These are phyloP conservation scores for Pythium insidiosum DNA, from an alignment of 352 stramenopile genomes.

Conservation along the genomic window DNA sequence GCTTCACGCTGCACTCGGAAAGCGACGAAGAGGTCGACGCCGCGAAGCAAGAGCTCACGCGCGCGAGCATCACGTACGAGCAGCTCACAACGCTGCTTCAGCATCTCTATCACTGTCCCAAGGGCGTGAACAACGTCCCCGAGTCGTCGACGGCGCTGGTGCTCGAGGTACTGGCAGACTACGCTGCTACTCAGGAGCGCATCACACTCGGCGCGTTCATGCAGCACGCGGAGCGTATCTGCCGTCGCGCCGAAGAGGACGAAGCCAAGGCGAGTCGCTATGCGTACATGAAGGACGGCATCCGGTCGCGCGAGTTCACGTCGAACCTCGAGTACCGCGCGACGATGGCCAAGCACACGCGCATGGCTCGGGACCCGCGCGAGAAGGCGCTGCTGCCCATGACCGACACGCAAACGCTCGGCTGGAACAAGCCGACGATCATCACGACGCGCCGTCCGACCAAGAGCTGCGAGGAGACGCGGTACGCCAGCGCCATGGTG, in stretches of 20 bases:
- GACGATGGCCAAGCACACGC: slow-evolving; percentile 42
- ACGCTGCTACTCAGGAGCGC: neutral
- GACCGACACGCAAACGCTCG: slow-evolving; percentile 43
- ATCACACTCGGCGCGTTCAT: slow-evolving; percentile 22
- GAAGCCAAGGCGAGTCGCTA: slow-evolving; percentile 18
- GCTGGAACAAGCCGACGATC: slow-evolving; percentile 43
- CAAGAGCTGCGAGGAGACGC: slow-evolving; percentile 65
- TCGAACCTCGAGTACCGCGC: slow-evolving; percentile 46
- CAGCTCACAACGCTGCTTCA: slow-evolving; percentile 33
- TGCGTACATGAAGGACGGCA: slow-evolving; percentile 23
- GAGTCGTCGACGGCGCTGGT: slow-evolving; percentile 14
- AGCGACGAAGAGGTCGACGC: slow-evolving; percentile 37
- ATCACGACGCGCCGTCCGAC: slow-evolving; percentile 33
- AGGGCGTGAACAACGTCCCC: slow-evolving; percentile 44
- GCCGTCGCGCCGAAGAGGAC: slow-evolving; percentile 19
- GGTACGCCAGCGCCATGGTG: slow-evolving; percentile 61
- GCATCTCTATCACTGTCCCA: slow-evolving; percentile 54
- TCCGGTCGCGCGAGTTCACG: slow-evolving; percentile 37
- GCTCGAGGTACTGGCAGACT: slow-evolving; percentile 10
- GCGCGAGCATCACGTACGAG: slow-evolving; percentile 24
- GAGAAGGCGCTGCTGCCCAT: slow-evolving; percentile 37
- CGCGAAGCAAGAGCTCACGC: slow-evolving; percentile 17
- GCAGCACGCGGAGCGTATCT: slow-evolving; percentile 22
- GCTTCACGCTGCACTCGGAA: slow-evolving; percentile 49
- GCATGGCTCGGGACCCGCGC: slow-evolving; percentile 37